Conservation (phyloP, 176 grass and related monocot genomes). For the Zea luxurians region DNA sequence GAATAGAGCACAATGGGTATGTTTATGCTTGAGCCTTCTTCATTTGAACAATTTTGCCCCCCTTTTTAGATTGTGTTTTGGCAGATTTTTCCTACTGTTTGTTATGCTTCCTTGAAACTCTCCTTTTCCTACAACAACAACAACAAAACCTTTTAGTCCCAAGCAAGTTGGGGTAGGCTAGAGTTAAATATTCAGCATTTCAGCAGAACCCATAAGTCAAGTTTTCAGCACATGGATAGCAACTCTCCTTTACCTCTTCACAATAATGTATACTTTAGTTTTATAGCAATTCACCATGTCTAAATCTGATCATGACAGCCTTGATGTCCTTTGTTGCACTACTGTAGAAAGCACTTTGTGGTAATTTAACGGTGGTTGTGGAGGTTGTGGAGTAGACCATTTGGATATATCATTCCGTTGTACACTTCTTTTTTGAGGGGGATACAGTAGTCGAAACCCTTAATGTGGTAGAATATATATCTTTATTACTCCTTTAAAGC, state of each 20-base stretch:
- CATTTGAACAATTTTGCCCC: conserved; percentile 26
- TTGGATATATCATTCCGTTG: not conserved
- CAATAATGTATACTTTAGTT: conserved; percentile 20
- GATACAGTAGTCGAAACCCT: no score
- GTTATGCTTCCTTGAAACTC: conserved; percentile 9
- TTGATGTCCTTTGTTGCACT: conserved; percentile 20
- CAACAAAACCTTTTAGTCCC: no score
- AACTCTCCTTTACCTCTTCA: not conserved
- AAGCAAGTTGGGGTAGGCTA: no score
- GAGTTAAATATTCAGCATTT: no score
- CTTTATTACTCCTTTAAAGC: no score
- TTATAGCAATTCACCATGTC: conserved; percentile 5
- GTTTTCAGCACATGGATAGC: no score
- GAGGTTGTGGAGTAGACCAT: no score
- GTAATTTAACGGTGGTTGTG: not conserved
- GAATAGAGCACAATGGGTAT: conserved; percentile 98
- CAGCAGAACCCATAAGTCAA: no score
- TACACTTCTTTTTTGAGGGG: not conserved
- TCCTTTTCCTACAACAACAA: no score
- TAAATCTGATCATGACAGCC: not conserved
- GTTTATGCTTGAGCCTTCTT: conserved; percentile 42
- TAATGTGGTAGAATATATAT: no score
- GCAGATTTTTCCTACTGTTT: not conserved
- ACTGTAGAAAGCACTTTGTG: conserved; percentile 13
- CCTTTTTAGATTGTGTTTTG: not conserved